These are phyloP conservation scores for Cryptococcus sp. DNA, from an alignment of 1,284 basidiomycete genomes.

Conservation along the genomic window DNA sequence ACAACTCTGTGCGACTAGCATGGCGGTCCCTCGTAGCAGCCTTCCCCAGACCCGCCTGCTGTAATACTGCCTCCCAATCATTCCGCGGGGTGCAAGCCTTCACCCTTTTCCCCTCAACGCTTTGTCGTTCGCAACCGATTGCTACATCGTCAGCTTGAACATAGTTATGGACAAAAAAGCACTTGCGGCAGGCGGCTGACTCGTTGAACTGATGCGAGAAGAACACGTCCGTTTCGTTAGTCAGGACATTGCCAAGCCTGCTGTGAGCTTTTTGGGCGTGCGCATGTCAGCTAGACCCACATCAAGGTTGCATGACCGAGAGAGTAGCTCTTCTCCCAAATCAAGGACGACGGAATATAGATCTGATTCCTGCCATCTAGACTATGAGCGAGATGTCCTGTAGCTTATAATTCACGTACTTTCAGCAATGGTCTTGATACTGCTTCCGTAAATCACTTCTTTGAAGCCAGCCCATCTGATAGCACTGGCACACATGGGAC, in stretches of 20 bases:
- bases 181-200: constrained; percentile 23
- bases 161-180: not conserved
- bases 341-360: constrained; percentile 19
- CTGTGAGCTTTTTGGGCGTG: not conserved
- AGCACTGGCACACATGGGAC: constrained; percentile 29
- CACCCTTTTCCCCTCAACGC: constrained; percentile 14
- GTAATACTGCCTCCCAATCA: constrained; percentile 17
- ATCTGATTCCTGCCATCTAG: constrained; percentile 25
- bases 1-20: no score
- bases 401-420: constrained; percentile 10
- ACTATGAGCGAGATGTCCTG: not conserved
- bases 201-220: constrained; percentile 30
- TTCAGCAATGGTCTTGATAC: constrained; percentile 24
- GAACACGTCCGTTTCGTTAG: constrained; percentile 27
- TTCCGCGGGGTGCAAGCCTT: constrained; percentile 16
- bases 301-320: constrained; percentile 24
- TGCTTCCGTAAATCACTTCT: constrained; percentile 27
- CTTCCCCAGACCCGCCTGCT: constrained; percentile 18
- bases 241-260: constrained; percentile 27
- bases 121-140: constrained; percentile 15
- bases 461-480: constrained; percentile 32
- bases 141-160: constrained; percentile 5
- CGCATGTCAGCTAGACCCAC: constrained; percentile 4
- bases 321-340: constrained; percentile 31
- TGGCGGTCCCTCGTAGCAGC: constrained; percentile 6